phyloP scores from a whole-genome alignment of 164 flowering plant species.

The Annona squamosa region DNA sequence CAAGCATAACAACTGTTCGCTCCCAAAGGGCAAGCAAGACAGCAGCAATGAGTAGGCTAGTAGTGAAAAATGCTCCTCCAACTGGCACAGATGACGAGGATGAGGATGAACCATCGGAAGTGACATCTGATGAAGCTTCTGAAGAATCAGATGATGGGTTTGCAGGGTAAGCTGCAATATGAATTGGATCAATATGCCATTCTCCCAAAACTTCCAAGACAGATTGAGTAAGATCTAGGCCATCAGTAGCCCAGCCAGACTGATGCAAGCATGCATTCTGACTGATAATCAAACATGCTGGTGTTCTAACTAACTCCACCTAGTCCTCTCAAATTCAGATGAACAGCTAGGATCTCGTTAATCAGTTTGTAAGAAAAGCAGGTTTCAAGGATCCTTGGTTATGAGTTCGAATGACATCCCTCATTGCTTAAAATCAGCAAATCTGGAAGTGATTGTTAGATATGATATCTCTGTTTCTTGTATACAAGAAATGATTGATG shows the following conservation, averaged over 20 bases:
- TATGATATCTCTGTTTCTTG: not conserved
- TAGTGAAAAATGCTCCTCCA: slow-evolving; percentile 21
- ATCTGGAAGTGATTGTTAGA: too few relatives aligned
- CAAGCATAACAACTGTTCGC: slow-evolving; percentile 26
- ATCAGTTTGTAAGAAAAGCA: not conserved
- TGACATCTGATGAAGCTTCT: slow-evolving; percentile 58
- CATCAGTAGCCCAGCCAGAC: not conserved
- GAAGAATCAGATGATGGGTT: slow-evolving; percentile 30
- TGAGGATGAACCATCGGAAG: slow-evolving; percentile 48
- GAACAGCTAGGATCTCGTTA: not conserved
- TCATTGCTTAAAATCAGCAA: too few relatives aligned
- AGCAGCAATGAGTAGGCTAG: slow-evolving; percentile 68
- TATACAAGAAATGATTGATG: not conserved
- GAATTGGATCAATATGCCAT: not conserved
- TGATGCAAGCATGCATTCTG: not conserved
- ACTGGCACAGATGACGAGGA: slow-evolving; percentile 29
- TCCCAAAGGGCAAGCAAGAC: slow-evolving; percentile 96
- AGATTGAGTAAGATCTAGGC: not conserved
- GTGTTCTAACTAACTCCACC: not conserved
- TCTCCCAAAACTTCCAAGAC: not conserved
- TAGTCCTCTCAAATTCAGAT: not conserved
- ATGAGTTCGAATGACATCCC: too few relatives aligned
- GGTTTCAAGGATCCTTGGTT: not conserved
- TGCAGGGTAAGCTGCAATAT: slow-evolving; percentile 1
- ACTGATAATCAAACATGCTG: not conserved